Base-by-base conservation (phyloP, 148 eudicot genomes). In the Heliosperma pusillum region DNA sequence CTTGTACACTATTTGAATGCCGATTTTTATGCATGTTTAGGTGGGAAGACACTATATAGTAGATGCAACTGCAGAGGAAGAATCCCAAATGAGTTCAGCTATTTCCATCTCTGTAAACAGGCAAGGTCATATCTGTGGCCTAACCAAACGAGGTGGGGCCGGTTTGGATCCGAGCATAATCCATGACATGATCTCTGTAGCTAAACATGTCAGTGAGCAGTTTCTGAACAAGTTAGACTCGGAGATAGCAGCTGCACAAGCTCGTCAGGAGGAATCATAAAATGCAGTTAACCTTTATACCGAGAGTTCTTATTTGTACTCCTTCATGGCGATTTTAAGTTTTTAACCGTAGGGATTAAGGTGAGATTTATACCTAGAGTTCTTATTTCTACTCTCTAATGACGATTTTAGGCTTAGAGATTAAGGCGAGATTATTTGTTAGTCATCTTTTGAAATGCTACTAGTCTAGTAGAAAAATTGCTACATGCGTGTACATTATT, bases 1-100 rank as follows among this genome's bases (percentile, higher is more conserved):
- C 50, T 44, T 10, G 10, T 44, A 40, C 44, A 40, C 44, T 42
- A 42, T 42, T 10, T 42, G 45, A 42, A 42, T 42, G 45, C 45
- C 45, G 0, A 7, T 42, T 42, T 42, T 42, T n/a, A n/a, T n/a
- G 45, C n/a, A 42, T 42, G 45, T 42, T 42, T 42, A 42, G 45
- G 45, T 42, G 19, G 98, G 98, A 44, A 88, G 80, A 67, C 90
- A 90, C 79, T 90, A 91, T 76, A 94, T 94, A 74, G 91, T 94
- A 50, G 98, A 93, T 80, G 98, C 97, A 59, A 91, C 93, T 17
- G 76, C 88, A 33, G 91, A 91, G 82, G 98, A 94, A 82, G 98
- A 94, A 76, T 91, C 97, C 55, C 89, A 89, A 73, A 94, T 94
- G 97, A 91, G 86, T 80, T 89, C 91, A 7, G 97, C 97, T 13